A percentile compares a stretch with the other conserved stretches of the same genome.
Evolutionary conservation across 108 stramenopile genomes (phyloP).

Genomic region (Mediolabrus comicus): DNA sequence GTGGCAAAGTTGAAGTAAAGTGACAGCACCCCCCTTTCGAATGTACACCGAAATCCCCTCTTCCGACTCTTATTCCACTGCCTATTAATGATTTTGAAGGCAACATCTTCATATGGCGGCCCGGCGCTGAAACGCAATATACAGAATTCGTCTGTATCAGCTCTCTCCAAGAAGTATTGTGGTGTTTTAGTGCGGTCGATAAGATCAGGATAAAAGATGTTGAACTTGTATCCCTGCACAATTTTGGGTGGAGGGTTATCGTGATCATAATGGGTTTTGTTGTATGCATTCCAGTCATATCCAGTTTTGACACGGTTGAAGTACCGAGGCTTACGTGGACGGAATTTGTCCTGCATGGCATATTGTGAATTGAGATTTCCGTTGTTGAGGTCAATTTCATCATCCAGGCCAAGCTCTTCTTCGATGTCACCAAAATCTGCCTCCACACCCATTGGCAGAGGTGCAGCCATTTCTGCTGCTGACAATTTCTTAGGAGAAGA

Average conservation of each 20-base stretch:
- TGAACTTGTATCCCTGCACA: slow-evolving; percentile 99
- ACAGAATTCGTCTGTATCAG: slow-evolving; percentile 92
- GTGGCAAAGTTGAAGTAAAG: slow-evolving; percentile 97
- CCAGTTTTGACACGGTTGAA: slow-evolving; percentile 99
- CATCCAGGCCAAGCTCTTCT: slow-evolving; percentile 81
- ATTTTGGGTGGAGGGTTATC: slow-evolving; percentile 99
- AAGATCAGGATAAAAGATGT: slow-evolving; percentile 98
- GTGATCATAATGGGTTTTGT: slow-evolving; percentile 97
- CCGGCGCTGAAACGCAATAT: slow-evolving; percentile 97
- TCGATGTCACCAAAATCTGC: slow-evolving; percentile 84
- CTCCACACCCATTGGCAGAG: slow-evolving; percentile 58
- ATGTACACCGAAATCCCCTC: slow-evolving; percentile 91
- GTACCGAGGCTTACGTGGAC: slow-evolving; percentile 97
- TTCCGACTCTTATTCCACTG: slow-evolving; percentile 96
- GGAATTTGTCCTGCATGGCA: slow-evolving; percentile 93
- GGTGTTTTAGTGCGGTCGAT: slow-evolving; percentile 96
- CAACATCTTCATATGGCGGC: slow-evolving; percentile 98
- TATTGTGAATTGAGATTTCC: slow-evolving; percentile 36
- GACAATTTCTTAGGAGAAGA: slow-evolving; percentile 16
- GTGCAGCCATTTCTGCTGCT: slow-evolving; percentile 36
- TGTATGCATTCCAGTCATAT: slow-evolving; percentile 99
- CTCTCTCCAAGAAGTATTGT: slow-evolving; percentile 85
- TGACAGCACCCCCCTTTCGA: slow-evolving; percentile 96
- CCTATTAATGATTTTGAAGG: slow-evolving; percentile 98
- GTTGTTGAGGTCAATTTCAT: slow-evolving; percentile 59